These are phyloP conservation scores for Neofusicoccum umdonicola DNA, from an alignment of 2,329 filamentous ascomycete genomes.

Conservation along the genomic window DNA sequence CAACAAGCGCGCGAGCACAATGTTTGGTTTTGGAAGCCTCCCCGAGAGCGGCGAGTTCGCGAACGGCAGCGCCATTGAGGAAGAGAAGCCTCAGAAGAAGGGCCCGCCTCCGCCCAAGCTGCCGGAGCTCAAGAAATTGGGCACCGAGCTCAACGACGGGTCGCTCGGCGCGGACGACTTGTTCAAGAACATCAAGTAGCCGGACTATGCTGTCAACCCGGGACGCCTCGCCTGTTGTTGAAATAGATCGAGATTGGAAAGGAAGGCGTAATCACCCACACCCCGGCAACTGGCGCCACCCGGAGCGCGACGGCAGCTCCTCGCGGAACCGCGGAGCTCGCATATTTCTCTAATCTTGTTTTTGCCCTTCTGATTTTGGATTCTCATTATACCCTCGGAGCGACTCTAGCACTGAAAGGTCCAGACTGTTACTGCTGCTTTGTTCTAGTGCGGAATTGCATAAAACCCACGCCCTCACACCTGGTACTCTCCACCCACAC, in stretches of 20 bases:
- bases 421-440: conserved; percentile 15
- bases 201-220: background rate
- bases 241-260: background rate
- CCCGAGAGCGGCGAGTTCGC: conserved; percentile 27
- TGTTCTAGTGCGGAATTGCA: conserved; percentile 10
- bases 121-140: conserved; percentile 37
- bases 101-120: conserved; percentile 40
- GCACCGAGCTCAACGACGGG: conserved; percentile 8
- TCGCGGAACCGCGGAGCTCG: background rate
- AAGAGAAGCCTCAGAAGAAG: conserved; percentile 29
- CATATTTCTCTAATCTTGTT: conserved; percentile 8
- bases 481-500: conserved; percentile 8
- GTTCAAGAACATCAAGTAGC: conserved; percentile 19
- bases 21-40: conserved; percentile 30
- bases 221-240: background rate
- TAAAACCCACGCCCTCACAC: background rate
- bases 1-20: conserved; percentile 37
- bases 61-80: conserved; percentile 9
- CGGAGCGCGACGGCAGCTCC: background rate
- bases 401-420: conserved; percentile 17
- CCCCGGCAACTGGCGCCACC: background rate
- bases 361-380: conserved; percentile 13
- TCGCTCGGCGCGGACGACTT: conserved; percentile 12
- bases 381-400: conserved; percentile 19
- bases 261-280: background rate